Conservation (phyloP, 352 stramenopile genomes). For the Globisporangium ultimum region DNA sequence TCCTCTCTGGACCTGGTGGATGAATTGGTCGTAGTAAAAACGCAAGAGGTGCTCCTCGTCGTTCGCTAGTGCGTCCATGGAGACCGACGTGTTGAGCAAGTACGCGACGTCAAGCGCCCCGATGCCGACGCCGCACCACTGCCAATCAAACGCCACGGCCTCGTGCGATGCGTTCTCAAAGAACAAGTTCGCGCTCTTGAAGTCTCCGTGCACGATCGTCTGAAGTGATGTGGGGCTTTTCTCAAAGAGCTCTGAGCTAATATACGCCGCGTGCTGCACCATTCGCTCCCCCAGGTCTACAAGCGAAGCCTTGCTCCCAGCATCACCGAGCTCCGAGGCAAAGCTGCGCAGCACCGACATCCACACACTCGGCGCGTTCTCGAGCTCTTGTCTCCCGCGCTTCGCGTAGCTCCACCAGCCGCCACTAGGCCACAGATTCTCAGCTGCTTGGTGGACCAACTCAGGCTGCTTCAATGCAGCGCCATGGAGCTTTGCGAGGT, state of each 20-base stretch:
- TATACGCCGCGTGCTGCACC: constrained; percentile 41
- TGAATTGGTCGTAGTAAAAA: constrained; percentile 53
- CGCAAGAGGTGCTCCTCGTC: constrained; percentile 36
- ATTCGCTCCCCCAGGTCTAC: constrained; percentile 40
- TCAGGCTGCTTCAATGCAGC: constrained; percentile 19
- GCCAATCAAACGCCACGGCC: constrained; percentile 71
- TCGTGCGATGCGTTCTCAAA: constrained; percentile 38
- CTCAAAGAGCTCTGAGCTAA: constrained; percentile 39
- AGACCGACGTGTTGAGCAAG: constrained; percentile 63
- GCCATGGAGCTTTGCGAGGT: constrained; percentile 48
- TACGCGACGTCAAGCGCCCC: constrained; percentile 65
- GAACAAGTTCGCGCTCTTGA: constrained; percentile 73
- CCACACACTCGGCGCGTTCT: constrained; percentile 39
- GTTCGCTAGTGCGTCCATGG: constrained; percentile 32
- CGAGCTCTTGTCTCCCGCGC: constrained; percentile 37
- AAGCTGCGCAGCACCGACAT: constrained; percentile 31
- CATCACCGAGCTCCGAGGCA: constrained; percentile 7
- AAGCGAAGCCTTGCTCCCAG: constrained; percentile 6
- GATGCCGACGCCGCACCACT: constrained; percentile 62
- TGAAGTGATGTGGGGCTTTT: constrained; percentile 15
- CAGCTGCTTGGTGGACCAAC: constrained; percentile 23
- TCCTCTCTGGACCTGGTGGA: constrained; percentile 12
- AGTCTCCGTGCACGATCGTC: constrained; percentile 65
- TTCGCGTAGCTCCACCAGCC: constrained; percentile 67
- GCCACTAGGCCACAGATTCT: constrained; percentile 36